Conservation (phyloP, 148 eudicot genomes). For the Polygonum maritimum region DNA sequence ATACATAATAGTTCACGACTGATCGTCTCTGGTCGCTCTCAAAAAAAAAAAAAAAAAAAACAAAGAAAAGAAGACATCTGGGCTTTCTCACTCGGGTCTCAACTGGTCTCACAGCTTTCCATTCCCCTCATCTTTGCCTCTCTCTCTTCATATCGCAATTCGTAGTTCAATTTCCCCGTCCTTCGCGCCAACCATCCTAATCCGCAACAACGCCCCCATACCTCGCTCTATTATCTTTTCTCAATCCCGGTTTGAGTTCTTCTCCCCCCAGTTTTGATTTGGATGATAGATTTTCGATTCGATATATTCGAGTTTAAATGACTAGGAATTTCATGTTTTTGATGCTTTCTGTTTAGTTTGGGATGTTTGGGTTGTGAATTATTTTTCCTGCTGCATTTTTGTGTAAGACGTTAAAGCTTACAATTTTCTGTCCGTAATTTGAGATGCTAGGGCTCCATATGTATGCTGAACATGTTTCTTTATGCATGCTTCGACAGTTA, state of each 20-base stretch:
- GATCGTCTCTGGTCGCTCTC: too few species aligned
- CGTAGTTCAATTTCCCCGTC: neutral
- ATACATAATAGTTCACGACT: too few species aligned
- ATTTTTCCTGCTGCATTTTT: neutral
- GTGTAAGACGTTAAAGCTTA: neutral
- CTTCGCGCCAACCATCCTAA: neutral
- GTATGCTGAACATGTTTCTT: neutral
- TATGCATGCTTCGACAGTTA: neutral
- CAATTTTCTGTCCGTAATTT: neutral
- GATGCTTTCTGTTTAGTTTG: neutral
- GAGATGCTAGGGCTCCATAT: neutral
- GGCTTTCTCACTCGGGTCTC: neutral
- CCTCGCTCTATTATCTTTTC: neutral
- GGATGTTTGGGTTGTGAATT: neutral
- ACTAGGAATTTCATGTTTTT: neutral
- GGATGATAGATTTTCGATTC: neutral
- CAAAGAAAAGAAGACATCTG: too few species aligned
- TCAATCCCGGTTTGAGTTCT: neutral
- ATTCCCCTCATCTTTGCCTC: neutral
- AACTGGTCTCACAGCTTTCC: neutral
- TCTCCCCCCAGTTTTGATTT: neutral
- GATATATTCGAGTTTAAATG: neutral
- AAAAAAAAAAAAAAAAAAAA: too few species aligned
- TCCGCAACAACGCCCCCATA: neutral
- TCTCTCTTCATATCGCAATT: neutral